Base-by-base conservation (phyloP, 148 eudicot genomes). In the Pouteria glomerata region DNA sequence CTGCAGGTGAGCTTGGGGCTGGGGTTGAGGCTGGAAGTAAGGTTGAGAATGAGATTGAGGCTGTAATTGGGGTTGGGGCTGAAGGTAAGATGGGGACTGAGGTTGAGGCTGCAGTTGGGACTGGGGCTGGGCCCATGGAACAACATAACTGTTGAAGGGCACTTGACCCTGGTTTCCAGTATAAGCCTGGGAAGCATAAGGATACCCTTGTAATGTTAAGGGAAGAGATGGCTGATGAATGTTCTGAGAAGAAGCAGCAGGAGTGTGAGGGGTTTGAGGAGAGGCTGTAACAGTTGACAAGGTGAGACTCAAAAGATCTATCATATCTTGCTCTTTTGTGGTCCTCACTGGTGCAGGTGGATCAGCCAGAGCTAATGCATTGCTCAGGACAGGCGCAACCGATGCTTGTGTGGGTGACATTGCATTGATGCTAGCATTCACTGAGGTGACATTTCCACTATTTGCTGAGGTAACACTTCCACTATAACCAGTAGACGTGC, bases 121-220 rank as follows among this genome's bases (percentile, higher is more conserved):
- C 34, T 73, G 85, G 29, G 73, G 66, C 69, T 88, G 95, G 30
- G 97, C 97, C 98, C 98, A 94, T 6, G 98, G 97, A 45, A 83
- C 98, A 73, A 87, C 87, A 74, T 94, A 94, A 61, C 63, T 86
- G 77, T 79, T 84, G 50, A 74, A 79, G 45, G 86, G 47, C 21
- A 56, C 62, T 80, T 83, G 71, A 21, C 23, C 74, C 31, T 64
- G 81, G 66, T 69, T 76, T 8, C 53, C 80, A 50, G 42, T 52
- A 35, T 62, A 53, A 63, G 63, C 74, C 14, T 52, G 71, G 8
- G 82, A 71, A 51, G 65, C 69, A 70, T 58, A 58, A 55, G 74
- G 63, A 42, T 73, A 64, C 4, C 69, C 74, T 39, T 69, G 73
- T 12, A 56, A 2, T 30, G 52, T 69, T 1, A 63, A 63, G 48